Base-by-base conservation (phyloP, 768 basidiomycete genomes). In the Hemileccinum rubropunctum region DNA sequence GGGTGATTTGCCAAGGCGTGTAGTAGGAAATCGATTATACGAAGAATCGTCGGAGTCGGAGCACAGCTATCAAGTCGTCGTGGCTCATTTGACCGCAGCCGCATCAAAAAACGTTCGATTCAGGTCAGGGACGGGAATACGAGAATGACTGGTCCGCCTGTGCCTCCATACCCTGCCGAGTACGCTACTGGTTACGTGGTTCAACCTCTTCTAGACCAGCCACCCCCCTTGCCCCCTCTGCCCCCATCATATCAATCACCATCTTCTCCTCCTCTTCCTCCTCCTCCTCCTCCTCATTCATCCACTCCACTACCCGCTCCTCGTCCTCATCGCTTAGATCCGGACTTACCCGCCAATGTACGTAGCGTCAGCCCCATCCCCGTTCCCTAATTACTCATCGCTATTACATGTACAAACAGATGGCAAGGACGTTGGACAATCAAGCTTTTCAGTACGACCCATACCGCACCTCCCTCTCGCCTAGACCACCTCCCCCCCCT, bases 281-380 rank as follows among this genome's bases (percentile, higher is more conserved):
- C 28, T 12, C 54, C 58, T 10, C 53, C 61, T 20, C 58, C 63
- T 14, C 58, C 63, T 11, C 61, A 58, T 66, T 1, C 81, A 76
- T 54, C 80, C 75, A 76, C 55, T 59, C 80, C 52, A 74, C 84
- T 4, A 66, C 88, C 76, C 3, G 87, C 87, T 0, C 87, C 87
- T 5, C 73, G 82, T 11, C 84, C 87, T 0, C 81, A 84, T 57
- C 76, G 80, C 34, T 48, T 84, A 12, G 80, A 84, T 57, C 81
- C 81, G 10, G 74, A 72, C 53, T 63, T 87, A 1, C 82, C 84
- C 17, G 75, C 77, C 28, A 83, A 85, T 60, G 86, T 84, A 62
- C 63, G 79, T 74, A n/a, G 47, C 56, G 46, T 47, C 52, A 45
- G 51, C 48, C 43, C 42, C 44, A 40, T 49, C 26, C 4, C 35